These are phyloP conservation scores for Melanomma pulvis-pyrius DNA, from an alignment of 495 filamentous ascomycete genomes.

Conservation along the genomic window DNA sequence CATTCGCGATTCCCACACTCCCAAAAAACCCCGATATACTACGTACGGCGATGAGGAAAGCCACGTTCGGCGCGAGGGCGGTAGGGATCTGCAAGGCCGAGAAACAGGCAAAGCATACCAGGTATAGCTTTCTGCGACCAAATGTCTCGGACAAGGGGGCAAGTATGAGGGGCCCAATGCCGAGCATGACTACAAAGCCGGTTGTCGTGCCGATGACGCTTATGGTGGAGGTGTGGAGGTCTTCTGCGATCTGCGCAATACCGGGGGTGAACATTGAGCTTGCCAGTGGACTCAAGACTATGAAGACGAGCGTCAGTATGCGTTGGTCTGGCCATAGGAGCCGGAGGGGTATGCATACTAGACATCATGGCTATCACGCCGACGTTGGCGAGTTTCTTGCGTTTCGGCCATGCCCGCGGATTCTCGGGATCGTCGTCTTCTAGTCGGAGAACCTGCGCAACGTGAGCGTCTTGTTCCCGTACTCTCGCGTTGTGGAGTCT, in stretches of 20 bases:
- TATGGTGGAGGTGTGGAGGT: slow-evolving; percentile 17
- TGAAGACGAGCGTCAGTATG: too few species aligned
- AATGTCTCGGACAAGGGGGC: slow-evolving; percentile 41
- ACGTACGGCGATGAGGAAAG: slow-evolving; percentile 30
- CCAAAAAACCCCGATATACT: slow-evolving; percentile 42
- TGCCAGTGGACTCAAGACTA: slow-evolving; percentile 25
- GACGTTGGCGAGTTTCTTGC: slow-evolving; percentile 26
- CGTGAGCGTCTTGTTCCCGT: neutral
- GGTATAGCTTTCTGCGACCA: slow-evolving; percentile 40
- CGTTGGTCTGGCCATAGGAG: too few species aligned
- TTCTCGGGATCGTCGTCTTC: slow-evolving; percentile 12
- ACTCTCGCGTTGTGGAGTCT: neutral
- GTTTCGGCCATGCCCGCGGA: slow-evolving; percentile 22
- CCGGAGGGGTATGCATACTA: slow-evolving; percentile 5
- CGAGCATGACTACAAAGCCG: slow-evolving; percentile 44
- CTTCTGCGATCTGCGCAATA: slow-evolving; percentile 29
- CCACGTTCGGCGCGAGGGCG: slow-evolving; percentile 38
- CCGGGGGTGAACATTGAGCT: slow-evolving; percentile 39
- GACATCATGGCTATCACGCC: slow-evolving; percentile 27
- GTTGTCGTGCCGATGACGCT: slow-evolving; percentile 31
- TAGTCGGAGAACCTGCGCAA: slow-evolving; percentile 3
- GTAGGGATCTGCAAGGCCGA: slow-evolving; percentile 43
- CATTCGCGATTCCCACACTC: slow-evolving; percentile 41
- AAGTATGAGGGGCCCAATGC: slow-evolving; percentile 38
- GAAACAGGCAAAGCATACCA: slow-evolving; percentile 37